A percentile compares a stretch with the other conserved stretches of the same genome.
Evolutionary conservation across 371 early-diverging fungal genomes (phyloP).

Genomic region (Thermomucor indicae-seudaticae): DNA sequence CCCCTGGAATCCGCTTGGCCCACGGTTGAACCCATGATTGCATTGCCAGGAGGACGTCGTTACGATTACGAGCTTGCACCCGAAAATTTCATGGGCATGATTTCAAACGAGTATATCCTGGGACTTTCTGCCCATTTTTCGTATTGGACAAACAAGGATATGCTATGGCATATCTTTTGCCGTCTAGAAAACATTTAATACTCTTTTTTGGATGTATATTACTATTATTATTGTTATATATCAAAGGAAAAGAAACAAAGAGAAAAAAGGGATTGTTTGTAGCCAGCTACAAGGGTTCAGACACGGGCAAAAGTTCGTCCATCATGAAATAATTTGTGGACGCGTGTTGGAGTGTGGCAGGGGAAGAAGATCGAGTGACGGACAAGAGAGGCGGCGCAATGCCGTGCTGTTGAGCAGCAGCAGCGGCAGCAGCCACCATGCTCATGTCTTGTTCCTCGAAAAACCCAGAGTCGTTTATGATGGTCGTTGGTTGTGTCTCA

Average conservation of each 20-base stretch:
- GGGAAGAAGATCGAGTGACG: no score
- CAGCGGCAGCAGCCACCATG: no score
- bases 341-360: no score
- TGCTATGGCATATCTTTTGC: conserved; percentile 46
- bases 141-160: conserved; percentile 50
- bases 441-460: no score
- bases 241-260: not conserved
- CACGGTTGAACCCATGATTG: not conserved
- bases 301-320: no score
- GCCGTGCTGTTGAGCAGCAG: conserved; percentile 7
- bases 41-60: conserved; percentile 11
- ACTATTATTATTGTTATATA: no score
- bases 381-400: conserved; percentile 7
- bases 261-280: no score
- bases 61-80: conserved; percentile 46
- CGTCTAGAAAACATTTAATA: conserved; percentile 22
- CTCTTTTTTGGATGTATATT: not conserved
- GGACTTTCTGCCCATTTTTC: conserved; percentile 49
- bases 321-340: no score
- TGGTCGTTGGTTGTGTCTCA: no score
- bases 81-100: conserved; percentile 43
- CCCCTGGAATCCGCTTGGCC: not conserved
- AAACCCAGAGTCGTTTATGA: no score
- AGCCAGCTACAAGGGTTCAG: no score
- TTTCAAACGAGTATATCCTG: conserved; percentile 44